phyloP scores from a whole-genome alignment of 768 basidiomycete genomes.

The Leccinum incarnatum region DNA sequence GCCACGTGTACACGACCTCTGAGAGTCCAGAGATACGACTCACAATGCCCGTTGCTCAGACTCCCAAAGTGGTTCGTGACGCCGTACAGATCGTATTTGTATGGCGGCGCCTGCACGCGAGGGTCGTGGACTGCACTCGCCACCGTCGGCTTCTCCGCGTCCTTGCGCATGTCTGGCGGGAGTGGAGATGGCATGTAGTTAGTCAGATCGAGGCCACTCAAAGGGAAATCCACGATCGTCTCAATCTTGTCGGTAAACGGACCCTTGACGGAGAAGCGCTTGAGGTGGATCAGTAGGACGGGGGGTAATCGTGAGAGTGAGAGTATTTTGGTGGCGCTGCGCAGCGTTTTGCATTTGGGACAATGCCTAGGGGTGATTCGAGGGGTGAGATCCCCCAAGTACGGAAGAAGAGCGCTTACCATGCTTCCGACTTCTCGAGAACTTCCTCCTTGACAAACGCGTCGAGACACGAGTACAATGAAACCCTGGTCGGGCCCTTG shows the following conservation, averaged over 20 bases:
- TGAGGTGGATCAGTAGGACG: slow-evolving; percentile 87
- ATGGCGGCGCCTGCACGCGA: slow-evolving; percentile 80
- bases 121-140: slow-evolving; percentile 57
- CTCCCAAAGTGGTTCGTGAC: slow-evolving; percentile 97
- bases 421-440: slow-evolving; percentile 90
- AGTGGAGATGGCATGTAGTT: slow-evolving; percentile 84
- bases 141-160: slow-evolving; percentile 38
- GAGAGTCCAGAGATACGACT: slow-evolving; percentile 30
- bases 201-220: slow-evolving; percentile 58
- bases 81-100: slow-evolving; percentile 89
- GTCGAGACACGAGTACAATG: slow-evolving; percentile 80
- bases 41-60: slow-evolving; percentile 94
- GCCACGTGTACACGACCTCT: neutral
- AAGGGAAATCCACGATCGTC: slow-evolving; percentile 89
- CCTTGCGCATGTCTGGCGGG: slow-evolving; percentile 59
- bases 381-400: neutral
- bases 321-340: slow-evolving; percentile 82
- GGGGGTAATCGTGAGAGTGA: slow-evolving; percentile 92
- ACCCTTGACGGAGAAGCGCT: slow-evolving; percentile 88
- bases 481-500: slow-evolving; percentile 54
- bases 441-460: slow-evolving; percentile 89
- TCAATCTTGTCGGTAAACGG: slow-evolving; percentile 96
- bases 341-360: slow-evolving; percentile 86
- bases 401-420: slow-evolving; percentile 47
- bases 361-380: slow-evolving; percentile 69